These are phyloP conservation scores for Spiraea crenata DNA, from an alignment of 331 rosid genomes.

Conservation along the genomic window DNA sequence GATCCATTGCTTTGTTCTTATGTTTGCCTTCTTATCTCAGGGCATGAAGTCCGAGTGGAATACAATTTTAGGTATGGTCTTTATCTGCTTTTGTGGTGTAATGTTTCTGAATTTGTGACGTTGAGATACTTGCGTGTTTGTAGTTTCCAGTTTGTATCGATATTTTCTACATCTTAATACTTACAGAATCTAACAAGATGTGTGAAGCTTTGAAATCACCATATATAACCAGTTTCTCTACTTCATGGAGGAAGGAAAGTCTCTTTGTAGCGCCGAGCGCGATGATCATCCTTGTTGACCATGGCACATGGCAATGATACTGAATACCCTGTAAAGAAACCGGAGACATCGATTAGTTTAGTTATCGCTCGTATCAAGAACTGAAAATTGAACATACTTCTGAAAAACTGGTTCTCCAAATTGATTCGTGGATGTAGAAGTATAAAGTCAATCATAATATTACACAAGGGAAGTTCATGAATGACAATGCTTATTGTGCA, in stretches of 20 bases:
- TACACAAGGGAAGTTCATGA: no score
- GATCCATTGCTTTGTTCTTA: no score
- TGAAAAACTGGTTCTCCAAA: conserved; percentile 83
- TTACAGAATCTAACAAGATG: conserved; percentile 85
- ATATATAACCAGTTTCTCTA: conserved; percentile 80
- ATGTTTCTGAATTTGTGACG: no score
- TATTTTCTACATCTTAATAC: conserved; percentile 4
- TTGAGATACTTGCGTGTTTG: no score
- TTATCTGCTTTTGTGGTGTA: no score
- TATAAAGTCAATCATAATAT: no score
- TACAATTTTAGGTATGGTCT: no score
- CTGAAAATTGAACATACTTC: conserved; percentile 49
- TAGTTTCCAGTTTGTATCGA: no score
- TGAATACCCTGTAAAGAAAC: conserved; percentile 49
- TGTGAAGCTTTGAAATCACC: conserved; percentile 94
- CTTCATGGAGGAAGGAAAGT: conserved; percentile 77
- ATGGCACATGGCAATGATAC: conserved; percentile 79
- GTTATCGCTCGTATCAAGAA: not conserved
- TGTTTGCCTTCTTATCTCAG: no score
- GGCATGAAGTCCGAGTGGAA: no score
- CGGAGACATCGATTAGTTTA: not conserved
- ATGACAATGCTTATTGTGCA: no score
- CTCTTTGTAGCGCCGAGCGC: conserved; percentile 96
- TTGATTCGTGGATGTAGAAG: conserved; percentile 64
- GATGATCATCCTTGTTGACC: conserved; percentile 96